Conservation (phyloP, 768 basidiomycete genomes). For the Mycena sanguinolenta region DNA sequence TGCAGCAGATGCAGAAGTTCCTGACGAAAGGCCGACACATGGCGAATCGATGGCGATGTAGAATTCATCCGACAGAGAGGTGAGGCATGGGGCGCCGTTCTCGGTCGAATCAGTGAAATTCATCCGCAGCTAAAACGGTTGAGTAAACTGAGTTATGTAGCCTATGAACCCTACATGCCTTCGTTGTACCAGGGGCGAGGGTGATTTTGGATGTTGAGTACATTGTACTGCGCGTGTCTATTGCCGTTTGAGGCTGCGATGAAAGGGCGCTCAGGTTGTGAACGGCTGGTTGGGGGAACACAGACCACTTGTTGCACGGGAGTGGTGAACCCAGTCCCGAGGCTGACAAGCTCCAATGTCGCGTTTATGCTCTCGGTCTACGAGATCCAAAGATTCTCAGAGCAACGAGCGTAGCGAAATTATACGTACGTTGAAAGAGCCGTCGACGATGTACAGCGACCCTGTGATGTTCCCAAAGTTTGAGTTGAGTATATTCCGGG, state of each 20-base stretch:
- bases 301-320: not conserved
- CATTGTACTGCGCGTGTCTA: not conserved
- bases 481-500: not conserved
- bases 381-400: not conserved
- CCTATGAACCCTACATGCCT: not conserved
- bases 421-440: not conserved
- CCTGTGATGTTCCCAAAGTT: not conserved
- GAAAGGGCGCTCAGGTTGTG: too few relatives aligned
- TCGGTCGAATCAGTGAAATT: not conserved
- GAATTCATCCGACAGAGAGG: not conserved
- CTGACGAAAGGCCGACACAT: not conserved
- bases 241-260: not conserved
- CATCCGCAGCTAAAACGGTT: not conserved
- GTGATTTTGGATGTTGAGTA: not conserved
- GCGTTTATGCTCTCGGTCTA: not conserved
- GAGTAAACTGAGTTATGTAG: not conserved
- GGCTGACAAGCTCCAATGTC: conserved; percentile 2
- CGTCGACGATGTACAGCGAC: not conserved
- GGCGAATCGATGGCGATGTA: not conserved
- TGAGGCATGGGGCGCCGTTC: not conserved
- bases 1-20: not conserved
- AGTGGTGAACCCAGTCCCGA: not conserved
- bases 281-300: not conserved
- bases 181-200: not conserved
- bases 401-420: not conserved